Evolutionary conservation across 2,329 filamentous ascomycete species (phyloP), one percentile per base, ranked within the genome.

Genomic region (Orbilia javanica): DNA sequence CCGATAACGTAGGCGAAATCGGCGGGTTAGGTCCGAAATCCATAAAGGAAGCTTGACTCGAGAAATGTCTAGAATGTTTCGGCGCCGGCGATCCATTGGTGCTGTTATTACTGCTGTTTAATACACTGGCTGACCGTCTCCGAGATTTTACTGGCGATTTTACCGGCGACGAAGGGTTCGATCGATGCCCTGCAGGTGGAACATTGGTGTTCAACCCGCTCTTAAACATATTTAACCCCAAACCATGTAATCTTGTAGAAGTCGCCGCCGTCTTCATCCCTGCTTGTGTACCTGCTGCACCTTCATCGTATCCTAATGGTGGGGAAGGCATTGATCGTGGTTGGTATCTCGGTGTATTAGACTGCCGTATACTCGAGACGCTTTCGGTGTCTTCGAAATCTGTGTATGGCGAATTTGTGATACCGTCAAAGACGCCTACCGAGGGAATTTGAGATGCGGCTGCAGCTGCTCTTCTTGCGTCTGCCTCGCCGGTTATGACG

Each of bases 261-360:
- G 36, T 36, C 50, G 72, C 42, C 42, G 42, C 42, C 50, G 63
- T 6, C 15, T 13, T 42, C 55, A 11, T 42, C 4, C 34, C 34
- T n/a, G 50, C 52, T 22, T 52, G 20, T 53, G 65, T 62, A 25
- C 52, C 42, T 36, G 62, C 52, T 22, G 52, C 29, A 20, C 25
- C 10, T 4, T 20, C 52, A 72, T 78, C 74, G 62, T 62, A 78
- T 52, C 60, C 74, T 44, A 72, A 44, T 18, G 67, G 74, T 42
- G 74, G 74, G 4, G 74, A 78, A 55, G 74, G 74, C 74, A 78
- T 78, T 48, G 74, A 78, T 50, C 74, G 67, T 46, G 74, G 74
- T 63, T 78, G 74, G 36, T 77, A 77, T 36, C 73, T 67, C 7
- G 73, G 73, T 39, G 73, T 77, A 42, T 60, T 60, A 42, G 67